phyloP scores from a whole-genome alignment of 2,329 filamentous ascomycete genomes.

The Aspergillus ruber region DNA sequence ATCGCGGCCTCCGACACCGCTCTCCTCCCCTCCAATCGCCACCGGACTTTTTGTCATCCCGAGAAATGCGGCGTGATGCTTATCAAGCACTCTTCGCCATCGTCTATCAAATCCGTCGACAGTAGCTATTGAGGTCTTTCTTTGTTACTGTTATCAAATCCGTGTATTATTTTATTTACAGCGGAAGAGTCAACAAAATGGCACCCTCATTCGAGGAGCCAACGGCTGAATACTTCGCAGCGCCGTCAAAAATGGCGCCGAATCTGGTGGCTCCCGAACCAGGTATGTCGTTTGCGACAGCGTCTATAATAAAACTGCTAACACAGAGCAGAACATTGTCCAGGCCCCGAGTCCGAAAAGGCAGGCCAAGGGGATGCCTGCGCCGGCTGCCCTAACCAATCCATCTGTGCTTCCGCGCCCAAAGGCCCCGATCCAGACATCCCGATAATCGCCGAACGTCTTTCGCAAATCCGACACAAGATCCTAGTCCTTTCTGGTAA shows the following conservation, averaged over 20 bases:
- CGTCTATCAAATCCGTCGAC: not conserved
- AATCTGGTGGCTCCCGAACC: slow-evolving; percentile 89
- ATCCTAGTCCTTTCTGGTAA: slow-evolving; percentile 90
- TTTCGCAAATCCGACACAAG: slow-evolving; percentile 80
- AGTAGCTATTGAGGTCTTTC: not conserved
- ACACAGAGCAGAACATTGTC: slow-evolving; percentile 67
- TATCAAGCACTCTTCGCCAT: slow-evolving; percentile 24
- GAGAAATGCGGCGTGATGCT: slow-evolving; percentile 11
- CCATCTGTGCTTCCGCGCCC: slow-evolving; percentile 86
- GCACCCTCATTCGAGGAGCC: slow-evolving; percentile 74
- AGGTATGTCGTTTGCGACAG: slow-evolving; percentile 35
- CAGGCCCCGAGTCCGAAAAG: slow-evolving; percentile 59
- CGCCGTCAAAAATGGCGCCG: slow-evolving; percentile 70
- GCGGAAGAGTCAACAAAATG: slow-evolving; percentile 49
- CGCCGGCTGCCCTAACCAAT: slow-evolving; percentile 90
- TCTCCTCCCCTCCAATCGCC: slow-evolving; percentile 20
- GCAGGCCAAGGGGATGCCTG: slow-evolving; percentile 70
- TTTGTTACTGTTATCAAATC: not conserved
- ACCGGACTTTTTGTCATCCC: slow-evolving; percentile 23
- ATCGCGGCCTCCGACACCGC: slow-evolving; percentile 14
- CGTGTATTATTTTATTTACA: not conserved
- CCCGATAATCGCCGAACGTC: slow-evolving; percentile 74
- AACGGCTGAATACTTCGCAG: slow-evolving; percentile 64
- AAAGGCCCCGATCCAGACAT: slow-evolving; percentile 96
- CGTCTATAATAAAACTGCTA: not conserved